Evolutionary conservation across 176 grass and related monocot genomes (phyloP), one percentile per base, ranked within the genome.

Genomic region (Aegilops speltoides): DNA sequence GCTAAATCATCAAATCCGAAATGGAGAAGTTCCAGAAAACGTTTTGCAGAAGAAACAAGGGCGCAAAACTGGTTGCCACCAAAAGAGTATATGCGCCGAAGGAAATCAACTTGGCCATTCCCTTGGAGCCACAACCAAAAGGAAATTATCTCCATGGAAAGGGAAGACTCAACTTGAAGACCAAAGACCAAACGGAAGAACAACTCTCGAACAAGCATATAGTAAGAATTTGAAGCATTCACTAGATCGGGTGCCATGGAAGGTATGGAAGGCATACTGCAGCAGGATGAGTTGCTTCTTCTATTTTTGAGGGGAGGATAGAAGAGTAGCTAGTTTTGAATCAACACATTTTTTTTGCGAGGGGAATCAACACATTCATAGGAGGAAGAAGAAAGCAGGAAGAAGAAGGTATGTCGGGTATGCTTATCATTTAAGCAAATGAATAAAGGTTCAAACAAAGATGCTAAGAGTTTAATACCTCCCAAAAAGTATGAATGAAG

Each of bases 121-220:
- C 52, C 52, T 78, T 95, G 82, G 22, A 90, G 23, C 93, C 93
- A 95, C 73, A 95, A 8, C 88, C 93, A 95, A 28, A 87, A 95
- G 17, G 93, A 79, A 5, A 95, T 77, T 23, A 95, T 86, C 79
- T 90, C 72, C 85, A 95, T 88, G 1, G 90, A 81, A 46, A 77
- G 28, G 61, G 79, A 52, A 4, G 87, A 56, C 20, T 95, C 79
- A 7, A 95, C 81, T 64, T 82, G 50, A 24, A 95, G 86, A 46
- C 15, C 36, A 10, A 85, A 88, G 0, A 90, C 86, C 88, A 95
- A 28, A 10, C 93, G 79, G 25, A 64, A 68, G 62, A 90, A 88
- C 25, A 95, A 22, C 6, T 91, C 64, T 24, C 89, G 82, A 56
- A 85, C 9, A 5, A 80, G 16, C 68, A 80, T 69, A 4, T 60